A percentile compares a stretch with the other conserved stretches of the same genome.
Evolutionary conservation across 306 rosid species (phyloP).

Genomic region (Fragaria vesca): DNA sequence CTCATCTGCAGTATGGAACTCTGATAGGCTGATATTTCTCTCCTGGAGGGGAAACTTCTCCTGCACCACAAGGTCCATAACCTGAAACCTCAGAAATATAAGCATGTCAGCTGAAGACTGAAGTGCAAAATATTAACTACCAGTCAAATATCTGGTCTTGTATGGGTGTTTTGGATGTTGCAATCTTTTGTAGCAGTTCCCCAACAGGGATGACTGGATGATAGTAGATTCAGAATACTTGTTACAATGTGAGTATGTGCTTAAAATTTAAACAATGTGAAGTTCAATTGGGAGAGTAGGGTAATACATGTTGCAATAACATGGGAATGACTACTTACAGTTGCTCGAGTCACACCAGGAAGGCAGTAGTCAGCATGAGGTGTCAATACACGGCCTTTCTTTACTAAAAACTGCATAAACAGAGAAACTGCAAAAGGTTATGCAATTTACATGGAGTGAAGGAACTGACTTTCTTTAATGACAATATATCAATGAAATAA

Average conservation of each 20-base stretch:
- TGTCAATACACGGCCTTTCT: slow-evolving; percentile 66
- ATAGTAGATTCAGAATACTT: not conserved
- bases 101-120: not conserved
- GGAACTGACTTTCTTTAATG: not conserved
- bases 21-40: slow-evolving; percentile 77
- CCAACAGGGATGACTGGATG: not conserved
- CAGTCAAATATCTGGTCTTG: not conserved
- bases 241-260: not conserved
- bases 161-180: not conserved
- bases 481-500: not conserved
- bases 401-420: slow-evolving; percentile 65
- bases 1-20: slow-evolving; percentile 88
- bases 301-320: not conserved
- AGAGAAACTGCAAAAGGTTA: not conserved
- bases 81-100: slow-evolving; percentile 39
- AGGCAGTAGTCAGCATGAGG: slow-evolving; percentile 92
- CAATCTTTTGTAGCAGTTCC: not conserved
- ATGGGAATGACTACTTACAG: slow-evolving; percentile 46
- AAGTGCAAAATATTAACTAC: slow-evolving; percentile 3
- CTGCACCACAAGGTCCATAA: slow-evolving; percentile 73
- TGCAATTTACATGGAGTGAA: not conserved
- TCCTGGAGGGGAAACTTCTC: slow-evolving; percentile 65
- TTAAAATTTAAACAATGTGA: not conserved
- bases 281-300: not conserved
- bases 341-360: slow-evolving; percentile 83